Percentiles rank a stretch among this genome's conserved stretches.
Conservation (phyloP, 2,329 filamentous ascomycete species). For the Talaromyces sp. region DNA sequence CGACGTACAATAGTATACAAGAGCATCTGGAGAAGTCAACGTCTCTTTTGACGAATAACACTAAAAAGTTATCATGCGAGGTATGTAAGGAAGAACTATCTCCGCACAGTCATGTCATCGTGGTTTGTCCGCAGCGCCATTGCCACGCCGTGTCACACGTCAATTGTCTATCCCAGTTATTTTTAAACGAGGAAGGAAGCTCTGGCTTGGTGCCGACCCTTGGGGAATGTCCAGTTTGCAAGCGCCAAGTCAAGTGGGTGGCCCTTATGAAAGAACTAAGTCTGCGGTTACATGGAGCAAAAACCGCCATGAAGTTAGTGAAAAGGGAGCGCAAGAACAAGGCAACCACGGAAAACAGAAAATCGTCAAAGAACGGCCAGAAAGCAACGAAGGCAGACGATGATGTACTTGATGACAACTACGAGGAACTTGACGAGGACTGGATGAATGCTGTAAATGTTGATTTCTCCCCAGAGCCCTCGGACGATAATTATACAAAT, state of each 20-base stretch:
- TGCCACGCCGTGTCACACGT: constrained; percentile 57
- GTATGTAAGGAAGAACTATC: constrained; percentile 49
- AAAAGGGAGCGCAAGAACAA: constrained; percentile 55
- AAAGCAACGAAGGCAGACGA: constrained; percentile 2
- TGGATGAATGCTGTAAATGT: constrained; percentile 33
- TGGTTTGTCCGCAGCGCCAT: constrained; percentile 52
- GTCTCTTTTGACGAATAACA: constrained; percentile 42
- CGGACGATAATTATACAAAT: constrained; percentile 17
- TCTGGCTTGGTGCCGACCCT: constrained; percentile 61
- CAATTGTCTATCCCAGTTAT: constrained; percentile 54
- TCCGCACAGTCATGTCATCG: constrained; percentile 41
- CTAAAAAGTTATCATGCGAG: constrained; percentile 43
- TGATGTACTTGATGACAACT: constrained; percentile 13
- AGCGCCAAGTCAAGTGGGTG: constrained; percentile 63
- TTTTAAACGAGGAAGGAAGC: constrained; percentile 46
- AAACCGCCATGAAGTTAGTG: constrained; percentile 65
- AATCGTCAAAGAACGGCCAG: constrained; percentile 8
- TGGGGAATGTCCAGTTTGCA: constrained; percentile 72
- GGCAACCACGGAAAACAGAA: constrained; percentile 13
- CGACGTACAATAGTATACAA: constrained; percentile 54
- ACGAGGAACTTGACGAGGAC: constrained; percentile 32
- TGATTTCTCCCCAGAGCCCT: constrained; percentile 32
- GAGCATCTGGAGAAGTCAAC: constrained; percentile 54
- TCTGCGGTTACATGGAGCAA: constrained; percentile 66
- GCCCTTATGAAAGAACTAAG: constrained; percentile 81